Base-by-base conservation (phyloP, 2,329 filamentous ascomycete species). In the Beauveria sp. region DNA sequence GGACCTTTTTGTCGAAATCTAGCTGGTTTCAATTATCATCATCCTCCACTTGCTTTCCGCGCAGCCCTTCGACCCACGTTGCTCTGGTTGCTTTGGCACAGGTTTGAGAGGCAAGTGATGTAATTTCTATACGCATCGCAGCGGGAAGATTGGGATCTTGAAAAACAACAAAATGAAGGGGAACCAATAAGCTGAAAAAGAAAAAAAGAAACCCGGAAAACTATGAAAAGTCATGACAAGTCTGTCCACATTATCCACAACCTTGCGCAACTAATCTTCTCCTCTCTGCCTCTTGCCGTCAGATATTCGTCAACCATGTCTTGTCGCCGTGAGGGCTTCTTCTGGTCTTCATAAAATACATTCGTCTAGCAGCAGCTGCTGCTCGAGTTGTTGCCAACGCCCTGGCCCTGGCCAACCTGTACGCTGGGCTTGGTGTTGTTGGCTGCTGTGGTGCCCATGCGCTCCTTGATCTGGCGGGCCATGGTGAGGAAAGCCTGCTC, bases 401-500 rank as follows among this genome's bases (percentile, higher is more conserved):
- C 93, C 78, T 96, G 92, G 73, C 95, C 95, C 75, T 92, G 89
- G 64, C 92, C 91, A 71, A 99, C 95, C 76, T 96, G 92, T 71
- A 99, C 93, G 70, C 91, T 96, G 67, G 93, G 93, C 84, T 98
- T 99, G 81, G 93, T 96, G 86, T 98, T 98, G 82, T 93, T 93
- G 68, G 89, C 89, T 50, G 90, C 89, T 66, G 93, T 95, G 69
- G 91, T 96, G 72, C 95, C 95, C 93, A 99, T 99, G 73, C 95
- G 90, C 83, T 98, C 93, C 86, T 99, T 99, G 82, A 99, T 99
- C 80, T 99, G 95, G 77, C 95, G 89, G 71, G 95, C 95, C 95
- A 99, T 99, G 77, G 95, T 99, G 80, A 99, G 80, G 88, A 99
- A 99, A 73, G 95, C 93, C 81, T 99, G 95, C 82, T 99, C 95